These are phyloP conservation scores for Acephala macrosclerotiorum DNA, from an alignment of 2,329 filamentous ascomycete genomes.

Conservation along the genomic window DNA sequence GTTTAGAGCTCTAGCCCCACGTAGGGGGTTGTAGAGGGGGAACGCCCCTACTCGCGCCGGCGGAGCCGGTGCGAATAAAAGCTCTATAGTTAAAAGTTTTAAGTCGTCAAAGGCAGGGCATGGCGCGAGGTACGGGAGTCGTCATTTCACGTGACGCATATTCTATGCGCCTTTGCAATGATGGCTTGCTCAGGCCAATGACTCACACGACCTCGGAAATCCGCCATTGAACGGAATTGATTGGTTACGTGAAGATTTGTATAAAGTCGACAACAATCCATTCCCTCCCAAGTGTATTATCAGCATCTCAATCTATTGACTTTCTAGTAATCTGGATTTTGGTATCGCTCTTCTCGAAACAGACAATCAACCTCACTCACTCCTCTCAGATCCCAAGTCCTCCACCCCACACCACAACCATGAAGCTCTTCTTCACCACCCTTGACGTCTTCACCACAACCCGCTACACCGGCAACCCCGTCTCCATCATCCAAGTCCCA, in stretches of 20 bases:
- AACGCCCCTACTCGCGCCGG: too few relatives aligned
- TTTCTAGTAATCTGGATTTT: not conserved
- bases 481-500: conserved; percentile 62
- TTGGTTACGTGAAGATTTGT: not conserved
- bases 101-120: too few relatives aligned
- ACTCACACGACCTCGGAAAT: not conserved
- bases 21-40: too few relatives aligned
- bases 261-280: not conserved
- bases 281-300: not conserved
- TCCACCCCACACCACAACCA: conserved; percentile 17
- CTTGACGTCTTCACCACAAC: conserved; percentile 64
- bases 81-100: too few relatives aligned
- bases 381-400: not conserved
- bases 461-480: conserved; percentile 63
- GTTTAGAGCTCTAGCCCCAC: too few relatives aligned
- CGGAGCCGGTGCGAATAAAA: too few relatives aligned
- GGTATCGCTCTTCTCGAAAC: not conserved
- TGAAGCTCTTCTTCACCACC: conserved; percentile 52
- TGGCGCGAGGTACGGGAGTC: too few relatives aligned
- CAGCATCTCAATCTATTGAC: not conserved
- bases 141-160: too few relatives aligned
- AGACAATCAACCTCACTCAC: not conserved
- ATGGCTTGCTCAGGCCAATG: not conserved
- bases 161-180: too few relatives aligned
- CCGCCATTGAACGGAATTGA: not conserved